phyloP scores from a whole-genome alignment of 1,284 basidiomycete species.

The Cutaneotrichosporon arboriforme region DNA sequence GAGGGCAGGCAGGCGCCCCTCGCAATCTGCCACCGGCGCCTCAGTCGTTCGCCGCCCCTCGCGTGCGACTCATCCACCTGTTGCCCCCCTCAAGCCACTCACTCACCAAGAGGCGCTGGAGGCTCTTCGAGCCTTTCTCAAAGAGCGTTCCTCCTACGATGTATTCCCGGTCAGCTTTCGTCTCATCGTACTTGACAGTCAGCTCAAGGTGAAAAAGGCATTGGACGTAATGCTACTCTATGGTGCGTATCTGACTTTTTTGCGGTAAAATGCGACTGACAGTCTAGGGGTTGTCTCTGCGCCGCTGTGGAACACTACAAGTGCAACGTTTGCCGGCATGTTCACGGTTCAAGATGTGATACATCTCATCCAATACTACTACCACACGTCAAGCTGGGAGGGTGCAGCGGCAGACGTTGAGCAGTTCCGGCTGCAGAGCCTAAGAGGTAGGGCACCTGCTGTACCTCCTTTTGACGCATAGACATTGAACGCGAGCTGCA shows the following conservation, averaged over 20 bases:
- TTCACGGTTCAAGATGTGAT: constrained; percentile 93
- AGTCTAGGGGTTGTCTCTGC: constrained; percentile 87
- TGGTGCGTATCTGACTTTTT: constrained; percentile 58
- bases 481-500: constrained; percentile 91
- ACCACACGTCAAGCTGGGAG: constrained; percentile 76
- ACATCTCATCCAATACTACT: constrained; percentile 95
- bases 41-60: constrained; percentile 35
- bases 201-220: constrained; percentile 88
- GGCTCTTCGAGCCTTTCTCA: constrained; percentile 75
- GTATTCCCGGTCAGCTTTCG: constrained; percentile 94
- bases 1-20: constrained; percentile 11
- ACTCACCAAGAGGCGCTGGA: constrained; percentile 67
- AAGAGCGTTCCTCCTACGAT: constrained; percentile 81
- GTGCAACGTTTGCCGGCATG: constrained; percentile 84
- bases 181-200: constrained; percentile 91
- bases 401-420: constrained; percentile 87
- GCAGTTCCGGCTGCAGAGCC: constrained; percentile 79
- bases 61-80: constrained; percentile 35
- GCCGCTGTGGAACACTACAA: constrained; percentile 94
- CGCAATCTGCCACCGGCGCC: constrained; percentile 13
- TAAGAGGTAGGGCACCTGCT: constrained; percentile 77
- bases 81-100: constrained; percentile 26
- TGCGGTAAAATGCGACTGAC: neutral
- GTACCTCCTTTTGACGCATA: constrained; percentile 39
- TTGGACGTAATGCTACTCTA: constrained; percentile 82